A percentile compares a stretch with the other conserved stretches of the same genome.
Evolutionary conservation across 2,329 filamentous ascomycete species (phyloP).

Genomic region (Rasamsonia emersonii): DNA sequence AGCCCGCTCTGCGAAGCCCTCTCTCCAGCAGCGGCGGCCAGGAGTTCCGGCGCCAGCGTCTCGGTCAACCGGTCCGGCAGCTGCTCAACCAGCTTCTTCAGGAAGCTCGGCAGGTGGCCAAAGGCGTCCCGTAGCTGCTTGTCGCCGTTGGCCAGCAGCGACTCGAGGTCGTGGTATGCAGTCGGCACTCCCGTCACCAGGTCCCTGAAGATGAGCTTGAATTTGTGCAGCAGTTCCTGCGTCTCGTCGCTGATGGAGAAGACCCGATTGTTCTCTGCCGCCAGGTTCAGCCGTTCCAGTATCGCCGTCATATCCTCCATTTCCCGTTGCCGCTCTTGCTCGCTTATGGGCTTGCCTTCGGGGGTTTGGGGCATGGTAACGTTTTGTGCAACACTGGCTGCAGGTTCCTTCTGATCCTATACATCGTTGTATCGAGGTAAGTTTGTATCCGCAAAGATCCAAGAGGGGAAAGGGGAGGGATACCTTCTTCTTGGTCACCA

Average conservation of each 20-base stretch:
- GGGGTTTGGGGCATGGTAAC: conserved; percentile 18
- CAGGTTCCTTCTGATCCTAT: conserved; percentile 19
- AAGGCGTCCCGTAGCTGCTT: conserved; percentile 57
- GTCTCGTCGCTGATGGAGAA: conserved; percentile 80
- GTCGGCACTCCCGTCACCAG: conserved; percentile 87
- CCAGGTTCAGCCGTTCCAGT: conserved; percentile 75
- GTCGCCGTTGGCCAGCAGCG: conserved; percentile 55
- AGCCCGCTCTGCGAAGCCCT: conserved; percentile 53
- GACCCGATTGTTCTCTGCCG: conserved; percentile 74
- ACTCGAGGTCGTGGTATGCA: conserved; percentile 81
- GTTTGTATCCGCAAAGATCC: not conserved
- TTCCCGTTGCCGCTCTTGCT: conserved; percentile 47
- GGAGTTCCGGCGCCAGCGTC: conserved; percentile 67
- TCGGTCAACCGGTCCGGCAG: conserved; percentile 74
- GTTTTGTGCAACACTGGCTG: conserved; percentile 18
- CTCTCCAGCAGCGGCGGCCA: conserved; percentile 64
- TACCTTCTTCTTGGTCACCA: conserved; percentile 13
- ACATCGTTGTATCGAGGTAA: not conserved
- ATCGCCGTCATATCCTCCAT: conserved; percentile 67
- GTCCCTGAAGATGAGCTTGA: conserved; percentile 87
- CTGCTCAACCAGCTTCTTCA: conserved; percentile 79
- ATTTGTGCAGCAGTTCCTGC: conserved; percentile 69
- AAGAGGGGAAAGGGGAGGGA: not conserved
- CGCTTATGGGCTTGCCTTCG: conserved; percentile 18
- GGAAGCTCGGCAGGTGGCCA: conserved; percentile 60